A percentile compares a stretch with the other conserved stretches of the same genome.
phyloP scores from a whole-genome alignment of 2,329 filamentous ascomycete species.

The Hymenoscyphus infarciens region DNA sequence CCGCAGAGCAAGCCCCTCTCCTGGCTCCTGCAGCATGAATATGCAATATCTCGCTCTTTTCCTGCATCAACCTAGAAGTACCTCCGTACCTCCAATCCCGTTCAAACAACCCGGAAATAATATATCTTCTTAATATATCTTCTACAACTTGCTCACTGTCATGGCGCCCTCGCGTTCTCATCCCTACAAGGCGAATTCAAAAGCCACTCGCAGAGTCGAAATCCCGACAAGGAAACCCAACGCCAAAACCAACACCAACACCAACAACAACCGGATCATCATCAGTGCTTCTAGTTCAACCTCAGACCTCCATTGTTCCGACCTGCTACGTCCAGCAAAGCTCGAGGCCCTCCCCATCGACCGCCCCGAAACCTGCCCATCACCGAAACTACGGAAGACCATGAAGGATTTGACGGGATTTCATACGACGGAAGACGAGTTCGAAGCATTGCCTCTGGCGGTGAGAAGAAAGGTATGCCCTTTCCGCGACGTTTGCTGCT shows the following conservation, averaged over 20 bases:
- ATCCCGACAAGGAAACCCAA: neutral
- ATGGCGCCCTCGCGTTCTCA: constrained; percentile 9
- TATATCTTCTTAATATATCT: constrained; percentile 5
- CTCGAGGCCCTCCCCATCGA: constrained; percentile 31
- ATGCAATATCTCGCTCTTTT: constrained; percentile 1
- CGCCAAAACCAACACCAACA: neutral
- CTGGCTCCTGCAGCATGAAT: neutral
- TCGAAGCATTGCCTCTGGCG: constrained; percentile 47
- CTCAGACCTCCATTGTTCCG: constrained; percentile 17
- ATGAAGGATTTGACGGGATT: constrained; percentile 34
- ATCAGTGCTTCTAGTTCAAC: constrained; percentile 19
- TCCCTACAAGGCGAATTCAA: constrained; percentile 3
- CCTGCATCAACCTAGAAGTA: neutral
- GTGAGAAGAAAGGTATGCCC: constrained; percentile 49
- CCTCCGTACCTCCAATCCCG: too few species aligned
- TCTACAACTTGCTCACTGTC: constrained; percentile 5
- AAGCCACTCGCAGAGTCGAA: neutral
- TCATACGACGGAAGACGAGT: constrained; percentile 43
- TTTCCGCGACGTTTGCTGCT: constrained; percentile 5
- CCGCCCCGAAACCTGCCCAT: constrained; percentile 28
- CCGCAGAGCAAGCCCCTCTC: neutral
- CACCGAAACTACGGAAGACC: constrained; percentile 28
- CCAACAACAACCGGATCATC: neutral
- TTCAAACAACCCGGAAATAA: neutral
- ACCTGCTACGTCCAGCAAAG: constrained; percentile 4